phyloP scores from a whole-genome alignment of 2,329 filamentous ascomycete genomes.

The Monosporascus cannonballus region DNA sequence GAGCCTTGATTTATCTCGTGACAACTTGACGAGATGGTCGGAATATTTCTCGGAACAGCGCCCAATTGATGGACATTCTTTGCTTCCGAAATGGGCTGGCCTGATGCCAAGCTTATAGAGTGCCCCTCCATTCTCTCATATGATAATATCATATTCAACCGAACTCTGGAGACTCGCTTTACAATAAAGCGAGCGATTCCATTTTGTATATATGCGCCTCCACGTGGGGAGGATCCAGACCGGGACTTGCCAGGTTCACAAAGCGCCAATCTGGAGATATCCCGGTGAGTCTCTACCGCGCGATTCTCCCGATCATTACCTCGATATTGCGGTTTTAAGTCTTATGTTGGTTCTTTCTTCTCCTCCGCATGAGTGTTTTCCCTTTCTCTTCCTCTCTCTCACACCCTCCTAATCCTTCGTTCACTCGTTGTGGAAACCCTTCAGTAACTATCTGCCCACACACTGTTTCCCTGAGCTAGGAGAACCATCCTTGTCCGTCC shows the following conservation, averaged over 20 bases:
- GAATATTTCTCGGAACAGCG: not conserved
- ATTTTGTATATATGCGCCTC: not conserved
- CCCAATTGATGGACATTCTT: not conserved
- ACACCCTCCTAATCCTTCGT: not conserved
- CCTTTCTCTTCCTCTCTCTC: too few relatives aligned
- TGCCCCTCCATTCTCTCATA: too few relatives aligned
- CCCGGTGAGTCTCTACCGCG: not conserved
- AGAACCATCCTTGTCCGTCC: too few relatives aligned
- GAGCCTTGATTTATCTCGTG: not conserved
- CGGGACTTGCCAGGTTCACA: not conserved
- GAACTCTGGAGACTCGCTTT: not conserved
- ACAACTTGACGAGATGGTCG: too few relatives aligned
- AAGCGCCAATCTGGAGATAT: not conserved
- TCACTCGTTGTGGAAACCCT: too few relatives aligned
- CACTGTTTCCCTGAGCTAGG: too few relatives aligned
- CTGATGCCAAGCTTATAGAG: too few relatives aligned
- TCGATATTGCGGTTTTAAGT: too few relatives aligned
- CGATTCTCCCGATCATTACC: too few relatives aligned
- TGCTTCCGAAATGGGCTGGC: not conserved
- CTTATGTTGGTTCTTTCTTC: too few relatives aligned
- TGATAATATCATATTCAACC: not conserved
- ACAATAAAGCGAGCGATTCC: not conserved
- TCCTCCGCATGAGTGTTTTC: too few relatives aligned
- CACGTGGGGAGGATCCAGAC: not conserved
- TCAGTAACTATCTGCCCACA: too few relatives aligned